Evolutionary conservation across 2,329 filamentous ascomycete species (phyloP), one percentile per base, ranked within the genome.

Genomic region (Hypoxylon rubiginosum): DNA sequence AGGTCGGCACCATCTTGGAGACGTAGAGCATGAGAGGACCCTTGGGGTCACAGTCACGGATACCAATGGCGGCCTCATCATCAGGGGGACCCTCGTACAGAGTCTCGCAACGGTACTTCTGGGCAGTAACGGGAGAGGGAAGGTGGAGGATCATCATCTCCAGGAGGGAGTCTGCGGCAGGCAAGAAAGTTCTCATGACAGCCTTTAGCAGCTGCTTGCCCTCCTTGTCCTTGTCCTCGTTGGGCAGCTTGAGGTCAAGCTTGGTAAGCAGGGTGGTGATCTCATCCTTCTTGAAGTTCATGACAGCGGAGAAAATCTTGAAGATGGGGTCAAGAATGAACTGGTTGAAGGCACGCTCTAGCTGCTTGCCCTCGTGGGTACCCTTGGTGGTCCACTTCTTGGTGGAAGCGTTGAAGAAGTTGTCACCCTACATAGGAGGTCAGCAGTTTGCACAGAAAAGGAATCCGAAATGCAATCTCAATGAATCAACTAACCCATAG

Each of bases 141-240:
- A 99, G 89, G 85, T 99, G 96, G 80, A 99, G 92, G 86, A 98
- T 95, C 93, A 99, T 97, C 96, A 99, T 99, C 90, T 99, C 96
- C 82, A 99, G 85, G 74, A 99, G 92, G 77, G 95, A 97, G 84
- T 99, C 96, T 75, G 96, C 96, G 79, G 96, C 96, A 75, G 96
- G 96, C 81, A 99, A 87, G 92, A 98, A 99, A 82, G 97, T 97
- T 82, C 93, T 90, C 95, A 99, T 97, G 85, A 98, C 89, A 77
- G 92, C 89, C 91, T 98, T 99, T 81, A 99, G 92, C 73, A 99
- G 92, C 83, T 91, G 88, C 91, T 99, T 99, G 89, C 94, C 95
- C 85, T 97, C 93, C 83, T 96, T 92, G 59, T 97, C 92, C 80
- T 89, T 92, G 87, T 99, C 96, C 58, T 97, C 94, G 73, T 81